Evolutionary conservation across 2,329 filamentous ascomycete genomes (phyloP).

Genomic region (Cercospora sp.): DNA sequence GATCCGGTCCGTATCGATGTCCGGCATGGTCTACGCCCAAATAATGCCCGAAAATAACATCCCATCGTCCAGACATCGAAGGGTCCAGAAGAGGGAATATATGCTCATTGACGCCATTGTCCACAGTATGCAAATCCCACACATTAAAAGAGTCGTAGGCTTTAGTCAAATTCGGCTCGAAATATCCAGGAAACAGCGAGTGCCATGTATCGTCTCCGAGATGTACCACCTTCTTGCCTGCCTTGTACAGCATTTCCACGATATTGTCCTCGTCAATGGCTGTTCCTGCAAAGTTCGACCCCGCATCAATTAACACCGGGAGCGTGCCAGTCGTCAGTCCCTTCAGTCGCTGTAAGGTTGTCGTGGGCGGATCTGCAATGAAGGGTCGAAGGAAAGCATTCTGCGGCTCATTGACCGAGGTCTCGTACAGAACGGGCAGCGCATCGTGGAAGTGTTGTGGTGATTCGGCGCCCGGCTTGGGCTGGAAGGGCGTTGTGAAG

Average conservation of each 20-base stretch:
- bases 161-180: slow-evolving; percentile 79
- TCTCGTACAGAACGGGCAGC: slow-evolving; percentile 83
- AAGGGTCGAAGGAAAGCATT: slow-evolving; percentile 92
- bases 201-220: slow-evolving; percentile 99
- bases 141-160: slow-evolving; percentile 98
- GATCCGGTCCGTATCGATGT: slow-evolving; percentile 91
- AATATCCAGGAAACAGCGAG: slow-evolving; percentile 88
- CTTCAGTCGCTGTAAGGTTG: slow-evolving; percentile 88
- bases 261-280: slow-evolving; percentile 92
- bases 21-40: slow-evolving; percentile 96
- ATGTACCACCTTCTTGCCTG: slow-evolving; percentile 80
- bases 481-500: slow-evolving; percentile 79
- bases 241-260: slow-evolving; percentile 62
- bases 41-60: slow-evolving; percentile 91
- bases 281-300: slow-evolving; percentile 92
- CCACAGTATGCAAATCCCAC: slow-evolving; percentile 94
- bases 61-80: slow-evolving; percentile 71
- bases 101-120: slow-evolving; percentile 90
- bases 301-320: slow-evolving; percentile 90
- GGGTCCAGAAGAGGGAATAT: slow-evolving; percentile 77
- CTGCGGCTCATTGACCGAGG: slow-evolving; percentile 68
- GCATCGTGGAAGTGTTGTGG: slow-evolving; percentile 79
- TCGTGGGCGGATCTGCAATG: slow-evolving; percentile 93
- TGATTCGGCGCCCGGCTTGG: slow-evolving; percentile 50
- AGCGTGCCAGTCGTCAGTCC: slow-evolving; percentile 92